phyloP scores from a whole-genome alignment of 2,329 filamentous ascomycete species.

The Xylariales sp. region DNA sequence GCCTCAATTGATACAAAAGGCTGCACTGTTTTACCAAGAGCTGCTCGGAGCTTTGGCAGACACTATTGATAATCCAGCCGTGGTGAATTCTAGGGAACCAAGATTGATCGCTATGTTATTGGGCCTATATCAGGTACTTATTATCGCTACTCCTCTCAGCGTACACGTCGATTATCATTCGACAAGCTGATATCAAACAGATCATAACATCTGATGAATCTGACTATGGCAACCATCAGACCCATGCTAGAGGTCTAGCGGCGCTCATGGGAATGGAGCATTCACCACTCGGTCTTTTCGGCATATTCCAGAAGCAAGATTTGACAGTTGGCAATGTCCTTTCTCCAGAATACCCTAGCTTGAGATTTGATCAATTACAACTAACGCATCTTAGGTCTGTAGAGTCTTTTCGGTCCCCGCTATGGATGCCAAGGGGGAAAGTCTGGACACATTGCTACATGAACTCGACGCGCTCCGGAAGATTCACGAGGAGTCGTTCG shows the following conservation, averaged over 20 bases:
- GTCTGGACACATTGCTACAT: not conserved
- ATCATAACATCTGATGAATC: conserved; percentile 13
- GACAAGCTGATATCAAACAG: conserved; percentile 1
- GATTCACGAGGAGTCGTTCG: not conserved
- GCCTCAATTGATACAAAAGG: conserved; percentile 12
- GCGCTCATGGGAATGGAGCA: conserved; percentile 7
- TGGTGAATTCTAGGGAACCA: conserved; percentile 10
- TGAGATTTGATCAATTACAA: too few species aligned
- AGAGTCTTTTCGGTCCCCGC: not conserved
- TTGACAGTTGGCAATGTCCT: too few species aligned
- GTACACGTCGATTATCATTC: conserved; percentile 4
- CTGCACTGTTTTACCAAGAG: conserved; percentile 13
- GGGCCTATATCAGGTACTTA: conserved; percentile 17
- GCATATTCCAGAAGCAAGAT: too few species aligned
- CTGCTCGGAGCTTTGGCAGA: conserved; percentile 14
- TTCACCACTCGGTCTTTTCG: conserved; percentile 2
- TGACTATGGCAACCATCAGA: conserved; percentile 11
- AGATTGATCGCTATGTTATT: conserved; percentile 16
- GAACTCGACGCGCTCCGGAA: not conserved
- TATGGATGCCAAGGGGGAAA: not conserved
- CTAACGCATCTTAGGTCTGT: too few species aligned
- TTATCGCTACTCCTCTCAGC: not conserved
- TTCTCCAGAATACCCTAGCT: not conserved
- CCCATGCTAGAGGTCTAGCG: conserved; percentile 15
- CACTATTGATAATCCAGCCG: conserved; percentile 11